phyloP scores from a whole-genome alignment of 2,329 filamentous ascomycete species.

The Stachybotrys elegans region DNA sequence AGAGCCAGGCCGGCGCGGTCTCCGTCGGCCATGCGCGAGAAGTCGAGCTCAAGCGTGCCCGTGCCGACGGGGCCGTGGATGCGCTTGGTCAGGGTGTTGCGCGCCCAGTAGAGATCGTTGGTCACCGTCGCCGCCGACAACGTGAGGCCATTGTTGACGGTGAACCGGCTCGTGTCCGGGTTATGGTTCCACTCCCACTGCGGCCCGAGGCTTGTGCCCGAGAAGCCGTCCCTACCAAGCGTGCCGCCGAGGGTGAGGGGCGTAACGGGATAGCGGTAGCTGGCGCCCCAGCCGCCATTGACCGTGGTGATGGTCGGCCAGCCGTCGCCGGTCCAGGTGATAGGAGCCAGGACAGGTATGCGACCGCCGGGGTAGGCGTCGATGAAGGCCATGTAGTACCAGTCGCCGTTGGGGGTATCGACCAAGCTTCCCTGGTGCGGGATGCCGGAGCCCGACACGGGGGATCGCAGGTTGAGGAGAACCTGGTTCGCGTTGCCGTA shows the following conservation, averaged over 20 bases:
- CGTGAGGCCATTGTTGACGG: conserved; percentile 26
- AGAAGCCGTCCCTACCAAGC: conserved; percentile 9
- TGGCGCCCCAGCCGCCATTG: conserved; percentile 37
- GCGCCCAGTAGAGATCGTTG: conserved; percentile 36
- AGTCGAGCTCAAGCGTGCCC: conserved; percentile 43
- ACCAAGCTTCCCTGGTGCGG: conserved; percentile 53
- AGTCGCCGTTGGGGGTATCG: conserved; percentile 43
- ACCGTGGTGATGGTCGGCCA: conserved; percentile 38
- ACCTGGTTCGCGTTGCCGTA: conserved; percentile 26
- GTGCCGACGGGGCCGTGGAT: conserved; percentile 37
- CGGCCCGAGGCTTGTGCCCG: conserved; percentile 29
- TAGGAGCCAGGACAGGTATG: conserved; percentile 51
- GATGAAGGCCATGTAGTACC: conserved; percentile 54
- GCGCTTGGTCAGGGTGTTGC: conserved; percentile 39
- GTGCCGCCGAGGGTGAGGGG: not conserved
- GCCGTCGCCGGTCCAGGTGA: conserved; percentile 39
- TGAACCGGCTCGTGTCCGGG: conserved; percentile 41
- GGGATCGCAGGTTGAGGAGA: conserved; percentile 24
- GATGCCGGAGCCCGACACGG: conserved; percentile 34
- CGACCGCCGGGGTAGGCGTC: conserved; percentile 50
- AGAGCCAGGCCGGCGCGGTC: conserved; percentile 44
- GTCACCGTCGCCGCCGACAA: conserved; percentile 45
- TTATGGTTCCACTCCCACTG: conserved; percentile 59
- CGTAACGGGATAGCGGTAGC: conserved; percentile 5
- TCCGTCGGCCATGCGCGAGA: conserved; percentile 39